Evolutionary conservation across 805 yeast genomes (phyloP).

Genomic region (Peterozyma xylosa): DNA sequence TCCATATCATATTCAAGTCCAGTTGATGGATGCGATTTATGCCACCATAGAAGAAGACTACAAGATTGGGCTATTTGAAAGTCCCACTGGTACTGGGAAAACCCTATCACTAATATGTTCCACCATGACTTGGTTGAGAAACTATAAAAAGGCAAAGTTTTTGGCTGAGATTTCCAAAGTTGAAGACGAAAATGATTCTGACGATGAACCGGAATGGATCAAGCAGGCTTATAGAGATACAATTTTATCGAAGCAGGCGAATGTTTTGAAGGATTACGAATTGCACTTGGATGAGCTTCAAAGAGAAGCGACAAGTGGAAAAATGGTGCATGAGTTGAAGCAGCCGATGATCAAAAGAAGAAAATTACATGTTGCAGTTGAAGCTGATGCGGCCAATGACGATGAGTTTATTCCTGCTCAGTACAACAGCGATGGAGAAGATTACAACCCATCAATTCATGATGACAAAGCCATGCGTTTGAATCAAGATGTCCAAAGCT

Average conservation of each 20-base stretch:
- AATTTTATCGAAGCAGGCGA: slow-evolving; percentile 20
- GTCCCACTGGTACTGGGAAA: slow-evolving; percentile 95
- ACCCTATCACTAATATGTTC: slow-evolving; percentile 84
- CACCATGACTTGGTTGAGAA: slow-evolving; percentile 74
- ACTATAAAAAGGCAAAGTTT: slow-evolving; percentile 16
- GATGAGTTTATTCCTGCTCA: slow-evolving; percentile 29
- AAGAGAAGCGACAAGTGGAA: slow-evolving; percentile 13
- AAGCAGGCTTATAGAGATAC: slow-evolving; percentile 23
- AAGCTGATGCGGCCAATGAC: slow-evolving; percentile 1
- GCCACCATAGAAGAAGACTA: slow-evolving; percentile 43
- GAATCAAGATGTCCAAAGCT: slow-evolving; percentile 36
- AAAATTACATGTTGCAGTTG: slow-evolving; percentile 9
- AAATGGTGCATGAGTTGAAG: slow-evolving; percentile 15
- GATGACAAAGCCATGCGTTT: slow-evolving; percentile 24
- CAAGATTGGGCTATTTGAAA: slow-evolving; percentile 78
- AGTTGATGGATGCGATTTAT: slow-evolving; percentile 72
- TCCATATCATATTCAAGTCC: slow-evolving; percentile 74
- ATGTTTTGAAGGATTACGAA: slow-evolving; percentile 31
- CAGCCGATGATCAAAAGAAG: slow-evolving; percentile 19
- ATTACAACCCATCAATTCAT: not conserved
- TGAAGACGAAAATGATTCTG: slow-evolving; percentile 24
- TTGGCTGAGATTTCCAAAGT: slow-evolving; percentile 10
- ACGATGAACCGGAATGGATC: slow-evolving; percentile 36
- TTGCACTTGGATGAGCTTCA: slow-evolving; percentile 27
- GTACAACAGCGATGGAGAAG: slow-evolving; percentile 24